phyloP scores from a whole-genome alignment of 2,329 filamentous ascomycete genomes.

The Aureobasidium sp. region DNA sequence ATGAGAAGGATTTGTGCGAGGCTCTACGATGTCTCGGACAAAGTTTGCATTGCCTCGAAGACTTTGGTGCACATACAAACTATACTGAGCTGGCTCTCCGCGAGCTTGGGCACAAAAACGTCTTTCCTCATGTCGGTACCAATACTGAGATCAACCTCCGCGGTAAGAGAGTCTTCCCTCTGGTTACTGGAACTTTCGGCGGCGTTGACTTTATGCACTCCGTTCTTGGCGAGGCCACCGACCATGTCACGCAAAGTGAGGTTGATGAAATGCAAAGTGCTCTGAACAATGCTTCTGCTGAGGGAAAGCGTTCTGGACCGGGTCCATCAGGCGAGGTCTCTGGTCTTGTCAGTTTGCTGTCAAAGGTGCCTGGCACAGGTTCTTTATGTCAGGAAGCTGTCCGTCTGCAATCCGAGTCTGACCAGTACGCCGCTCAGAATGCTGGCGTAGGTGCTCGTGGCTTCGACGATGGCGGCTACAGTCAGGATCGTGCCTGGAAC shows the following conservation, averaged over 20 bases:
- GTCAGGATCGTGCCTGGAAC: conserved; percentile 25
- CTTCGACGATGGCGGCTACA: conserved; percentile 25
- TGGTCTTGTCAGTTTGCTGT: conserved; percentile 58
- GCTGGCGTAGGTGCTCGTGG: conserved; percentile 24
- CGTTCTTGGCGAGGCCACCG: conserved; percentile 68
- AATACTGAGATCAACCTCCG: conserved; percentile 61
- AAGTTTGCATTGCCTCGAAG: conserved; percentile 65
- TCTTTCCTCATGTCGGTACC: conserved; percentile 83
- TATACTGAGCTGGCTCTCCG: conserved; percentile 83
- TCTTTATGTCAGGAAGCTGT: conserved; percentile 38
- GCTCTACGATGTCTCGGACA: conserved; percentile 80
- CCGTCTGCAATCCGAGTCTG: conserved; percentile 36
- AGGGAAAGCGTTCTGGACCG: conserved; percentile 19
- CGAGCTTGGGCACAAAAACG: conserved; percentile 68
- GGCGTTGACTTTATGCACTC: conserved; percentile 92
- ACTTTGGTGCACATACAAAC: conserved; percentile 90
- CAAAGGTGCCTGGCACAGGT: conserved; percentile 58
- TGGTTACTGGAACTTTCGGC: conserved; percentile 87
- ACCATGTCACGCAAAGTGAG: conserved; percentile 87
- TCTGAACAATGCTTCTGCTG: conserved; percentile 10
- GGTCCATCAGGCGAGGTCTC: conserved; percentile 24
- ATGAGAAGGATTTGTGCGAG: conserved; percentile 76
- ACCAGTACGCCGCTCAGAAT: conserved; percentile 37
- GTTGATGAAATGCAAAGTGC: conserved; percentile 69
- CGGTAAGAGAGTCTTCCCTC: conserved; percentile 68